phyloP scores from a whole-genome alignment of 169 alveolate species.

The Eimeria sp. region DNA sequence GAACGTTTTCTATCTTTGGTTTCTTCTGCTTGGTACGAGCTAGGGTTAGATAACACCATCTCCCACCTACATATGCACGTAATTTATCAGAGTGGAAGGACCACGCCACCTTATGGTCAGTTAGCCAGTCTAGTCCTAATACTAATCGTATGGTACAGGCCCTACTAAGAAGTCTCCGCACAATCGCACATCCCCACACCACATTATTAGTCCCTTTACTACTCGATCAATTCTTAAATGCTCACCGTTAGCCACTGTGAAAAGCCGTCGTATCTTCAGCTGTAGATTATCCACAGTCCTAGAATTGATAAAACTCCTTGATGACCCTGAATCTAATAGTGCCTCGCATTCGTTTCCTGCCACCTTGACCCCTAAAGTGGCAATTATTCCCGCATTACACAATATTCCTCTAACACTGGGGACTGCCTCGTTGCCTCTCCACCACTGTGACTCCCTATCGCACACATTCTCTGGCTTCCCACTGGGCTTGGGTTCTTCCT shows the following conservation, averaged over 20 bases:
- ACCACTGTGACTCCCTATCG: too few species aligned
- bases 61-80: neutral
- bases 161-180: neutral
- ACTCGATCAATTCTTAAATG: neutral
- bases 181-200: neutral
- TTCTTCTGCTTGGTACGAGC: neutral
- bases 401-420: neutral
- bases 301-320: neutral
- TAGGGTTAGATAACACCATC: neutral
- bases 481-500: too few species aligned
- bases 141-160: neutral
- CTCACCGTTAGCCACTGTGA: neutral
- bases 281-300: neutral
- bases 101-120: neutral
- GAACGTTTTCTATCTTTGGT: neutral
- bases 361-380: neutral
- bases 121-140: neutral
- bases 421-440: neutral
- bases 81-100: neutral
- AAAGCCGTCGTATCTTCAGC: neutral
- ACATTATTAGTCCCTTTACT: neutral
- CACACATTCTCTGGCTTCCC: too few species aligned
- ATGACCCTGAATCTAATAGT: neutral
- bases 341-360: neutral
- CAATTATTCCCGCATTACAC: neutral